phyloP scores from a whole-genome alignment of 768 basidiomycete species.

The Suillus clintonianus region DNA sequence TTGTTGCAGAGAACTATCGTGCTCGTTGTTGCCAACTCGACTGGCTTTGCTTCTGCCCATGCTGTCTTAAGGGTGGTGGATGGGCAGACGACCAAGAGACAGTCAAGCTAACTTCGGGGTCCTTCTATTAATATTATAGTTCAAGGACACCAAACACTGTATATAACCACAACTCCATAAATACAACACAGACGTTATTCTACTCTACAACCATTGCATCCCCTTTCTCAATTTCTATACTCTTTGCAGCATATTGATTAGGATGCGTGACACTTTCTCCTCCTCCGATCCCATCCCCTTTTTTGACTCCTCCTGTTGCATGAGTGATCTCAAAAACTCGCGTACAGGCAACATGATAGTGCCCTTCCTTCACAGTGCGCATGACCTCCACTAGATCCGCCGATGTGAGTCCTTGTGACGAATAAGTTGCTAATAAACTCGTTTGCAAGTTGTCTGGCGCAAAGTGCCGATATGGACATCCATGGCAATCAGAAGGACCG shows the following conservation, averaged over 20 bases:
- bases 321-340: conserved; percentile 96
- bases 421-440: conserved; percentile 70
- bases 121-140: not conserved
- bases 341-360: conserved; percentile 96
- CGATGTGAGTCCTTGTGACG: conserved; percentile 60
- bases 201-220: conserved; percentile 47
- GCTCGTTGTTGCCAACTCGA: conserved; percentile 13
- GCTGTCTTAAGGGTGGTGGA: conserved; percentile 7
- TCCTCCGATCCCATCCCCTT: conserved; percentile 84
- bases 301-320: conserved; percentile 65
- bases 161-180: conserved; percentile 8
- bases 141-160: conserved; percentile 15
- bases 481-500: conserved; percentile 67
- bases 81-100: conserved; percentile 21
- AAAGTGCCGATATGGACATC: conserved; percentile 94
- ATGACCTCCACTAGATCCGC: conserved; percentile 83
- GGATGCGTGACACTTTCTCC: conserved; percentile 93
- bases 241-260: conserved; percentile 82
- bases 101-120: not conserved
- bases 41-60: conserved; percentile 33
- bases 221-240: conserved; percentile 63
- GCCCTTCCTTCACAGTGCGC: conserved; percentile 70
- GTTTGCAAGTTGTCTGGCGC: conserved; percentile 79
- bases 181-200: not conserved
- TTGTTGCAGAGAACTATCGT: conserved; percentile 55